phyloP scores from a whole-genome alignment of 73 alveolate genomes.

The Uronychia binucleata region DNA sequence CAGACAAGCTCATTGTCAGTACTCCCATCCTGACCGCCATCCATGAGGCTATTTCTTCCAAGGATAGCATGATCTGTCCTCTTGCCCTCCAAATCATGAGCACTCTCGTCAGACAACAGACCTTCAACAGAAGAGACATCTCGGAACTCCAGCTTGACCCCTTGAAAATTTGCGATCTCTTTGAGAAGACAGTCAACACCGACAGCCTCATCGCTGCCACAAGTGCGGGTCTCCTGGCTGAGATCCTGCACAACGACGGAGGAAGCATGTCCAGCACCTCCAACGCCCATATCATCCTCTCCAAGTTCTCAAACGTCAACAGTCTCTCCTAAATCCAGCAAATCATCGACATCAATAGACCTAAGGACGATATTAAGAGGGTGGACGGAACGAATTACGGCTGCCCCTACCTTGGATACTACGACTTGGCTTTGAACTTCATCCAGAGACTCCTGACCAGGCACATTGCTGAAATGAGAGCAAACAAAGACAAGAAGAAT shows the following conservation, averaged over 20 bases:
- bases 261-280: constrained; percentile 2
- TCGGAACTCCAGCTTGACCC: constrained; percentile 59
- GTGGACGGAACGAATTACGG: constrained; percentile 97
- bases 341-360: constrained; percentile 50
- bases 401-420: constrained; percentile 83
- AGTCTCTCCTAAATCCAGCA: constrained; percentile 52
- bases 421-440: constrained; percentile 86
- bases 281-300: not conserved
- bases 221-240: constrained; percentile 86
- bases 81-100: constrained; percentile 62
- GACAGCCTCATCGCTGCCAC: constrained; percentile 66
- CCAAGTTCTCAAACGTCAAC: constrained; percentile 13
- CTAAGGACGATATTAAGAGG: constrained; percentile 85
- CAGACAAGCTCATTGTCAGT: constrained; percentile 42
- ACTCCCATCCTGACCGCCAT: constrained; percentile 30
- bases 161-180: constrained; percentile 58
- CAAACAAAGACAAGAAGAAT: constrained; percentile 28
- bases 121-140: constrained; percentile 48
- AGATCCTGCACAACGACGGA: constrained; percentile 56
- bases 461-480: constrained; percentile 24
- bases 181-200: constrained; percentile 61
- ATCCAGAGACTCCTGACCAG: constrained; percentile 68
- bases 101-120: constrained; percentile 52
- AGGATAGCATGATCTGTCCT: constrained; percentile 67
- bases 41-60: constrained; percentile 39